A percentile compares a stretch with the other conserved stretches of the same genome.
Evolutionary conservation across 805 yeast genomes (phyloP).

Genomic region (Wickerhamomyces strasburgensis): DNA sequence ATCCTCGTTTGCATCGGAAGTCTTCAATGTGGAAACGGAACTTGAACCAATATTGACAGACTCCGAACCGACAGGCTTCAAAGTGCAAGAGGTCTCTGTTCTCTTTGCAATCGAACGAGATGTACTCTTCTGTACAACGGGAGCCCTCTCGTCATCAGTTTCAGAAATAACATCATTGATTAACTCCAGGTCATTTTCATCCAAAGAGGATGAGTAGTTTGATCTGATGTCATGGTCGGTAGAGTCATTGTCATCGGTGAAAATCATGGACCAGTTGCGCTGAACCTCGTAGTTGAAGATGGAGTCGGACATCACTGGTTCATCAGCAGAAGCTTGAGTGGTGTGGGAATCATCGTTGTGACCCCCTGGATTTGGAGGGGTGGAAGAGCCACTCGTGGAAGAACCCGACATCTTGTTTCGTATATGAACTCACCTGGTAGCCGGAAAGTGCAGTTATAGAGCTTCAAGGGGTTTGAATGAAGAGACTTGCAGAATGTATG

Average conservation of each 20-base stretch:
- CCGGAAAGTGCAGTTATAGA: too few species aligned
- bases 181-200: slow-evolving; percentile 10
- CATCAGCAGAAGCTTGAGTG: too few species aligned
- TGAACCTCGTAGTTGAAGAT: slow-evolving; percentile 19
- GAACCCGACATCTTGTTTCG: too few species aligned
- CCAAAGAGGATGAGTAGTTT: slow-evolving; percentile 18
- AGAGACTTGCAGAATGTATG: too few species aligned
- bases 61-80: not conserved
- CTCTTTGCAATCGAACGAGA: not conserved
- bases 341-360: too few species aligned
- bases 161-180: slow-evolving; percentile 15
- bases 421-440: too few species aligned
- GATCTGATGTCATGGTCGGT: slow-evolving; percentile 25
- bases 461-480: too few species aligned
- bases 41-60: not conserved
- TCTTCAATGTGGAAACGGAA: slow-evolving; percentile 14
- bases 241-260: slow-evolving; percentile 26
- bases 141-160: too few species aligned
- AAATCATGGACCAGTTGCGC: slow-evolving; percentile 26
- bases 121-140: slow-evolving; percentile 7
- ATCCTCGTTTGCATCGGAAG: slow-evolving; percentile 1
- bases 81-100: not conserved
- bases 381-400: slow-evolving; percentile 2
- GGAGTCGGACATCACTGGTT: slow-evolving; percentile 11
- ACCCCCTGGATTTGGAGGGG: slow-evolving; percentile 4